These are phyloP conservation scores for Peribolospora baueri DNA, from an alignment of 768 basidiomycete species.

Conservation along the genomic window DNA sequence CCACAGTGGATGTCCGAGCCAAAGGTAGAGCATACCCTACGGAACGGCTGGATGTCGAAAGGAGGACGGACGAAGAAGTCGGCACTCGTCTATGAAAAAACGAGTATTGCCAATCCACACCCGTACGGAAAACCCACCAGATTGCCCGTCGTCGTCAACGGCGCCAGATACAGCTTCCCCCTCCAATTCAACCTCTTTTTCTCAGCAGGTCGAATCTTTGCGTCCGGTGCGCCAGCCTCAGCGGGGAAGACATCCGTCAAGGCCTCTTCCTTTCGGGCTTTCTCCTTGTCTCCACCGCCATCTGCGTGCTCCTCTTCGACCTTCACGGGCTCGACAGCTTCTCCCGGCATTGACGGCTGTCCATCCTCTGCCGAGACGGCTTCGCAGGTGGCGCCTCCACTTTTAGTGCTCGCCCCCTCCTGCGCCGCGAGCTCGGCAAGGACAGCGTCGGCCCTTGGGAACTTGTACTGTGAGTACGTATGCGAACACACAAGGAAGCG, in stretches of 20 bases:
- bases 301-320: conserved; percentile 1
- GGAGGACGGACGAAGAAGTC: background rate
- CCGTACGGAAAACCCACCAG: conserved; percentile 29
- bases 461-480: conserved; percentile 3
- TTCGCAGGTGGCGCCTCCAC: background rate
- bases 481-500: too few relatives aligned
- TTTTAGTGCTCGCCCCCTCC: background rate
- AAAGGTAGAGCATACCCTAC: conserved; percentile 57
- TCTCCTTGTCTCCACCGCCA: conserved; percentile 6
- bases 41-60: conserved; percentile 45
- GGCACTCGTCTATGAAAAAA: background rate
- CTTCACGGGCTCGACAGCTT: conserved; percentile 10
- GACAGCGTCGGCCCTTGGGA: background rate
- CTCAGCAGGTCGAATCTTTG: conserved; percentile 36
- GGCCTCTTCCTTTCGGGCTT: background rate
- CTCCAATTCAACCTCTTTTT: conserved; percentile 70
- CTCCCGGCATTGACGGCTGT: background rate
- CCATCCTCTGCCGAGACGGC: background rate
- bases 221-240: conserved; percentile 20
- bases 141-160: conserved; percentile 86
- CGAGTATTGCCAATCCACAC: background rate
- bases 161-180: conserved; percentile 61
- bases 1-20: conserved; percentile 90
- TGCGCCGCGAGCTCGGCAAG: background rate
- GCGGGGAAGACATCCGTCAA: conserved; percentile 17